These are phyloP conservation scores for Boletus vermiculosoides DNA, from an alignment of 768 basidiomycete species.

Conservation along the genomic window DNA sequence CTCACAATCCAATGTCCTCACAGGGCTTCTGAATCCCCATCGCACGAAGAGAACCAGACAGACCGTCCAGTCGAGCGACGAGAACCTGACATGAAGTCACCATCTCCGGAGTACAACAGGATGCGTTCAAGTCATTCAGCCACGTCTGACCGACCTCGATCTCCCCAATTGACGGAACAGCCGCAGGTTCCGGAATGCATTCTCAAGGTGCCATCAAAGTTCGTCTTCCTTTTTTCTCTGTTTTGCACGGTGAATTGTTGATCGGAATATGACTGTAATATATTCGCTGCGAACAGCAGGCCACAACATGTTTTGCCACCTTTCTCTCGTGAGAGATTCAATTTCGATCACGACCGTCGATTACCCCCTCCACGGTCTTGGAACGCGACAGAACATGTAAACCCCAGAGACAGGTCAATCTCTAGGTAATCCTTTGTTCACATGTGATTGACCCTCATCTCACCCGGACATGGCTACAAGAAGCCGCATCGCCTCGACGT, in stretches of 20 bases:
- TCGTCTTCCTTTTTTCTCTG: constrained; percentile 17
- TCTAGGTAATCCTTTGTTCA: constrained; percentile 25
- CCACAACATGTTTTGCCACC: constrained; percentile 35
- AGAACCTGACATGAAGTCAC: constrained; percentile 16
- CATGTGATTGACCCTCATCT: constrained; percentile 15
- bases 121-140: constrained; percentile 21
- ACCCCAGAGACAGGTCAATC: constrained; percentile 23
- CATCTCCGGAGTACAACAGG: constrained; percentile 23
- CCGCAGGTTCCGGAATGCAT: constrained; percentile 23
- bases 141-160: constrained; percentile 18
- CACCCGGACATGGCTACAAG: constrained; percentile 17
- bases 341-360: constrained; percentile 35
- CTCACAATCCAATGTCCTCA: constrained; percentile 19
- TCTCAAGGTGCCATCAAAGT: constrained; percentile 26
- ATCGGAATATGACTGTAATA: constrained; percentile 25
- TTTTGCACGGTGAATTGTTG: constrained; percentile 16
- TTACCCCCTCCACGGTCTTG: constrained; percentile 34
- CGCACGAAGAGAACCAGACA: constrained; percentile 19
- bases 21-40: constrained; percentile 34
- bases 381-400: constrained; percentile 22
- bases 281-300: constrained; percentile 31
- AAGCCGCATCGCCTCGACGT: constrained; percentile 24
- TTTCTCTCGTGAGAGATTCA: constrained; percentile 31
- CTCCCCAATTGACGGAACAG: constrained; percentile 20
- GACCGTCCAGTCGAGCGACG: constrained; percentile 13